These are phyloP conservation scores for Rhynchosporium graminicola DNA, from an alignment of 2,329 filamentous ascomycete genomes.

Conservation along the genomic window DNA sequence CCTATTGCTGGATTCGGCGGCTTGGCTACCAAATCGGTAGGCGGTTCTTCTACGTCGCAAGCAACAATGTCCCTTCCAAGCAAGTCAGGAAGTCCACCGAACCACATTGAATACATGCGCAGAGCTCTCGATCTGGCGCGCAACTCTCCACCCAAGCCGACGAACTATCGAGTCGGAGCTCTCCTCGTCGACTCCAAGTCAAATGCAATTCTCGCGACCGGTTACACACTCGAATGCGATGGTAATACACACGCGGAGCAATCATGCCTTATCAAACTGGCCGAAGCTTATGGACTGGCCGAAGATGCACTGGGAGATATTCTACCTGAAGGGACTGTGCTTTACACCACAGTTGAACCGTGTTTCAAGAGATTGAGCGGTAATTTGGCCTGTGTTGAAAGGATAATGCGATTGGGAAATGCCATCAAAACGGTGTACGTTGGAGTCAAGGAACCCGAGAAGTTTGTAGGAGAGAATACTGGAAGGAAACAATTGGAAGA, in stretches of 20 bases:
- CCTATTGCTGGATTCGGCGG: too few relatives aligned
- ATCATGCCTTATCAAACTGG: conserved; percentile 79
- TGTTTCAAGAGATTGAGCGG: conserved; percentile 74
- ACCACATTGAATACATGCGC: conserved; percentile 56
- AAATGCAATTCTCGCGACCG: conserved; percentile 69
- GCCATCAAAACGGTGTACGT: conserved; percentile 77
- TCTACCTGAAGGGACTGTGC: conserved; percentile 54
- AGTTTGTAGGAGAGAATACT: conserved; percentile 81
- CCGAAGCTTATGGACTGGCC: conserved; percentile 48
- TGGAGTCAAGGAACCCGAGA: conserved; percentile 86
- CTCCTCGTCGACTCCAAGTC: conserved; percentile 65
- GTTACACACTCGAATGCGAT: conserved; percentile 85
- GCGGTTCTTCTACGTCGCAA: background rate
- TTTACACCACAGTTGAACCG: conserved; percentile 95
- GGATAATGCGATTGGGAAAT: conserved; percentile 62
- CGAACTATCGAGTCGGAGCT: conserved; percentile 95
- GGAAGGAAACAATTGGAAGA: conserved; percentile 70
- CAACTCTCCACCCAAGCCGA: conserved; percentile 79
- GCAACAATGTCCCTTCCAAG: conserved; percentile 17
- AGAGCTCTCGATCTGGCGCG: conserved; percentile 74
- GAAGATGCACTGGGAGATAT: conserved; percentile 57
- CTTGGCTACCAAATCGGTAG: too few relatives aligned
- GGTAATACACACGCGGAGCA: conserved; percentile 98
- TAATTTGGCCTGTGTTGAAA: conserved; percentile 75
- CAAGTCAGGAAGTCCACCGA: conserved; percentile 4